Conservation (phyloP, 768 basidiomycete genomes). For the Boletales sp. region DNA sequence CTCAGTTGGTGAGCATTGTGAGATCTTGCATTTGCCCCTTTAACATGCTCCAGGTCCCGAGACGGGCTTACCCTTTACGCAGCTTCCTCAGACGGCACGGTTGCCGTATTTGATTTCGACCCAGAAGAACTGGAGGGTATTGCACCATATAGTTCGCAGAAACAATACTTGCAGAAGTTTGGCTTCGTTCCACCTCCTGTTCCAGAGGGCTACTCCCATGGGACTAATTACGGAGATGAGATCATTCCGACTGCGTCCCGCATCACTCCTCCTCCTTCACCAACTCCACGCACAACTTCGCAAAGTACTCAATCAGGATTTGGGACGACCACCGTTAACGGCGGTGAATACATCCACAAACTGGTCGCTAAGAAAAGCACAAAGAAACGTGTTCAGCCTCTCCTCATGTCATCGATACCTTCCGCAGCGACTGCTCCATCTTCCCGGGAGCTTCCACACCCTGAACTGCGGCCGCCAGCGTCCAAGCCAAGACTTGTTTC, state of each 20-base stretch:
- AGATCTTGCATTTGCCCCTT: background rate
- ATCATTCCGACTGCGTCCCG: slow-evolving; percentile 23
- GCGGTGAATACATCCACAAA: slow-evolving; percentile 63
- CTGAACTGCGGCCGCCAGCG: slow-evolving; percentile 15
- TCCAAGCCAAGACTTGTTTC: slow-evolving; percentile 26
- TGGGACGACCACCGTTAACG: slow-evolving; percentile 33
- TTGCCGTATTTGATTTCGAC: slow-evolving; percentile 85
- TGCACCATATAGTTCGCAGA: slow-evolving; percentile 67
- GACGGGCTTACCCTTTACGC: slow-evolving; percentile 93
- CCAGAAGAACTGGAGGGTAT: slow-evolving; percentile 78
- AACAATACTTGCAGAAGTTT: slow-evolving; percentile 79
- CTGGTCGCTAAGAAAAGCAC: slow-evolving; percentile 71
- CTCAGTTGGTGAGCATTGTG: slow-evolving; percentile 75
- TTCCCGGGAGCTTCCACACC: slow-evolving; percentile 9
- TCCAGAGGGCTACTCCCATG: slow-evolving; percentile 70
- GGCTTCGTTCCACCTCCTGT: slow-evolving; percentile 66
- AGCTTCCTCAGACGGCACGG: slow-evolving; percentile 92
- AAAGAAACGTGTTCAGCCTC: slow-evolving; percentile 63
- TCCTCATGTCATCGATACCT: slow-evolving; percentile 36
- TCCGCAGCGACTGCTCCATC: slow-evolving; percentile 27
- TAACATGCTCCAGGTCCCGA: slow-evolving; percentile 62
- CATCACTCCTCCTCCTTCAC: slow-evolving; percentile 51
- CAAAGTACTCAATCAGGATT: slow-evolving; percentile 40
- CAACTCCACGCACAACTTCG: slow-evolving; percentile 31
- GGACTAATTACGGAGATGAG: slow-evolving; percentile 18